A percentile compares a stretch with the other conserved stretches of the same genome.
These are phyloP conservation scores for Infundibulicybe gibba DNA, from an alignment of 768 basidiomycete genomes.

Conservation along the genomic window DNA sequence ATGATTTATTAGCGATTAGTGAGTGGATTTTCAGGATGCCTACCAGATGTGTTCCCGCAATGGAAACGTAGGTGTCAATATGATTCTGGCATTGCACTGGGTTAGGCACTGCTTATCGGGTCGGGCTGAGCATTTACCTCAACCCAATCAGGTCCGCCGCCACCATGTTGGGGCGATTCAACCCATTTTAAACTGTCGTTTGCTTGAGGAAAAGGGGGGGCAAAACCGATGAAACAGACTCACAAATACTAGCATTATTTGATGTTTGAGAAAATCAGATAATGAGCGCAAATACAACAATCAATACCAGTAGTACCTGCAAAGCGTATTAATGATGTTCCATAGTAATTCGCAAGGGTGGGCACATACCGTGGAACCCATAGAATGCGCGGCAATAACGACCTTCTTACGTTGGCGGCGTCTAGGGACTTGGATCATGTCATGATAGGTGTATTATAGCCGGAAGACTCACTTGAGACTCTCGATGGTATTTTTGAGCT, in stretches of 20 bases:
- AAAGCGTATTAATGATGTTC: background rate
- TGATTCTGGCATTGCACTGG: slow-evolving; percentile 50
- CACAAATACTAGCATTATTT: slow-evolving; percentile 73
- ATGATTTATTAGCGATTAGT: slow-evolving; percentile 2
- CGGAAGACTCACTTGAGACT: slow-evolving; percentile 53
- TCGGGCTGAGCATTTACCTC: slow-evolving; percentile 49
- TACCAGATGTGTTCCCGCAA: slow-evolving; percentile 86
- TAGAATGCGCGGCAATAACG: slow-evolving; percentile 83
- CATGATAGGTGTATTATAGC: background rate
- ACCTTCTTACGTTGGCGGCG: slow-evolving; percentile 70
- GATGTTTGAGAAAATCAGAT: slow-evolving; percentile 1
- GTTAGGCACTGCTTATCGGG: background rate
- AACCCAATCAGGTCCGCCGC: slow-evolving; percentile 86
- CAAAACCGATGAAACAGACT: slow-evolving; percentile 21
- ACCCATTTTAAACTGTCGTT: slow-evolving; percentile 88
- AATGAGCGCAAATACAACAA: background rate
- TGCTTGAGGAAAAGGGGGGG: slow-evolving; percentile 5
- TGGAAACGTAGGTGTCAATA: slow-evolving; percentile 78
- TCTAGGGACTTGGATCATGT: slow-evolving; percentile 27
- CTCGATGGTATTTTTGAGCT: slow-evolving; percentile 80
- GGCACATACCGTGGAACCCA: slow-evolving; percentile 73
- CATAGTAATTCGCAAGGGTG: background rate
- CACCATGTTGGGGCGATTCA: slow-evolving; percentile 78
- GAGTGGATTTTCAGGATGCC: slow-evolving; percentile 14
- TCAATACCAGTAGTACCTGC: slow-evolving; percentile 52